Conservation (phyloP, 2,329 filamentous ascomycete genomes). For the Ascochyta fabae region DNA sequence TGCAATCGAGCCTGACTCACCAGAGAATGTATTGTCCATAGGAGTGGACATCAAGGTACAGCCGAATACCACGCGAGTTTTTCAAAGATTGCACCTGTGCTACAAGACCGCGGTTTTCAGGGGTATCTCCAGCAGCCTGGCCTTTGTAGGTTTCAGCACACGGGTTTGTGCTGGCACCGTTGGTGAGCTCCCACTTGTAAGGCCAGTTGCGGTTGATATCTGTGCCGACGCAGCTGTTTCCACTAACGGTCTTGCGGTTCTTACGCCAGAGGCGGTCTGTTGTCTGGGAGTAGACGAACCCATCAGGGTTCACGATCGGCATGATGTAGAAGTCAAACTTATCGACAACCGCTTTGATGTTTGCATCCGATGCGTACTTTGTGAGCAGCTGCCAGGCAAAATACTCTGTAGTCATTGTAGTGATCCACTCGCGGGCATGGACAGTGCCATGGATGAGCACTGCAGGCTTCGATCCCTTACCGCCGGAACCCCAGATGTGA, state of each 20-base stretch:
- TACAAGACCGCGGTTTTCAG: conserved; percentile 51
- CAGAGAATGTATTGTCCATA: conserved; percentile 33
- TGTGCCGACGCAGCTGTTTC: conserved; percentile 43
- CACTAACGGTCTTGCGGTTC: conserved; percentile 45
- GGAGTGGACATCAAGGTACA: conserved; percentile 68
- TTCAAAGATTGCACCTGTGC: conserved; percentile 51
- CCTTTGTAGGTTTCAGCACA: conserved; percentile 50
- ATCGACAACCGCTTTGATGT: conserved; percentile 44
- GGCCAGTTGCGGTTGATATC: conserved; percentile 52
- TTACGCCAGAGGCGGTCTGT: conserved; percentile 51
- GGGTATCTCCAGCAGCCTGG: conserved; percentile 38
- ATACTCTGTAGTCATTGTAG: conserved; percentile 38
- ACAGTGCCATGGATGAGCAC: conserved; percentile 46
- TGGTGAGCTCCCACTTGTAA: conserved; percentile 44
- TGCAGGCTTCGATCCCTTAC: conserved; percentile 47
- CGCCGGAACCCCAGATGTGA: conserved; percentile 48
- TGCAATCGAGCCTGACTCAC: conserved; percentile 17
- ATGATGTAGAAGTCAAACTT: conserved; percentile 48
- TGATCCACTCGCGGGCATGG: conserved; percentile 47
- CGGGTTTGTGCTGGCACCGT: conserved; percentile 46
- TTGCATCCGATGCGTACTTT: conserved; percentile 41
- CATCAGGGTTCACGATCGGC: conserved; percentile 31
- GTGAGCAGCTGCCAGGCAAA: conserved; percentile 44
- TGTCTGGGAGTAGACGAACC: conserved; percentile 49
- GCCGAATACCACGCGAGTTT: conserved; percentile 57